phyloP scores from a whole-genome alignment of 176 grass and related monocot genomes.

The Carex scoparia region DNA sequence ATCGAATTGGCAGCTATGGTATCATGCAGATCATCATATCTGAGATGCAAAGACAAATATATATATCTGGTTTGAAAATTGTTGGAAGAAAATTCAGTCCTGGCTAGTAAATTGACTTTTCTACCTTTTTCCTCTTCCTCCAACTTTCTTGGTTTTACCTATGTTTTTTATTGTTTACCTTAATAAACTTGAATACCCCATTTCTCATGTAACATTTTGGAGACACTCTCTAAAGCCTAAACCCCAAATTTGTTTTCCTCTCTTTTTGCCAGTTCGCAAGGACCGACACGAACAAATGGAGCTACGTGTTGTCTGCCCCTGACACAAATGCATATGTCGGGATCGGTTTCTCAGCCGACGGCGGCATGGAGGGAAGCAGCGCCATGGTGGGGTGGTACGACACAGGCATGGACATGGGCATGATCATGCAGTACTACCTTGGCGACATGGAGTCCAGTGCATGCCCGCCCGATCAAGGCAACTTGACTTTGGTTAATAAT shows the following conservation, averaged over 20 bases:
- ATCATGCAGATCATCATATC: neutral
- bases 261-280: conserved; percentile 45
- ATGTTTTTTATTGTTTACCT: neutral
- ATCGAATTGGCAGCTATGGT: neutral
- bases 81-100: neutral
- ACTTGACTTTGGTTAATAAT: conserved; percentile 44
- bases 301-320: conserved; percentile 72
- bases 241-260: neutral
- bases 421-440: conserved; percentile 64
- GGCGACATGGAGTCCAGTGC: conserved; percentile 42
- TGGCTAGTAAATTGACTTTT: neutral
- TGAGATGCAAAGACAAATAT: neutral
- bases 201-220: neutral
- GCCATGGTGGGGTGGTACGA: conserved; percentile 61
- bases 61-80: neutral
- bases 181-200: neutral
- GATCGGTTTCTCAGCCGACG: conserved; percentile 61
- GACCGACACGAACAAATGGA: conserved; percentile 55
- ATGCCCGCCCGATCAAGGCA: conserved; percentile 49
- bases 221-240: conserved; percentile 1
- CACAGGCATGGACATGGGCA: conserved; percentile 23
- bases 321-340: conserved; percentile 55
- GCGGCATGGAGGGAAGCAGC: conserved; percentile 67
- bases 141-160: neutral
- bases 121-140: conserved; percentile 1